Conservation (phyloP, 257 asterid species). For the Nemophila menziesii region DNA sequence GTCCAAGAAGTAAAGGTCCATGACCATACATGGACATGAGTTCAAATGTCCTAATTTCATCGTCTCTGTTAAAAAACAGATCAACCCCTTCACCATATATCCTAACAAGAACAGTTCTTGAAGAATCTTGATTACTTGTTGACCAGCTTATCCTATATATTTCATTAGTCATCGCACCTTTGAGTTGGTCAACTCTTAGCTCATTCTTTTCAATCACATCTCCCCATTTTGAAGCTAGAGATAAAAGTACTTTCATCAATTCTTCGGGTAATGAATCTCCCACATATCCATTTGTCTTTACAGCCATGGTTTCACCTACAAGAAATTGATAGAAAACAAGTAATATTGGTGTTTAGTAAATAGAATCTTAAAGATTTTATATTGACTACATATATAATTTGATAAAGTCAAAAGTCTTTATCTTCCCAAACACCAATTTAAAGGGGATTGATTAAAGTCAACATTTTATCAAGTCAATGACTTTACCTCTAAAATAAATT, state of each 20-base stretch:
- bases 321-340: too few species aligned
- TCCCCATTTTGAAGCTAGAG: constrained; percentile 57
- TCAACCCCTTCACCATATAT: constrained; percentile 83
- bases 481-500: too few species aligned
- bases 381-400: too few species aligned
- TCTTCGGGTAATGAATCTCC: constrained; percentile 54
- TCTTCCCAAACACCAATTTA: too few species aligned
- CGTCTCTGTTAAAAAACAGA: constrained; percentile 61
- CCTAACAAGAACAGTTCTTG: constrained; percentile 61
- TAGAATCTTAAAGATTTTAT: too few species aligned
- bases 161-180: constrained; percentile 86
- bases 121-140: constrained; percentile 16
- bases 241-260: constrained; percentile 30
- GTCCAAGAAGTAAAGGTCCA: constrained; percentile 76
- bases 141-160: constrained; percentile 71
- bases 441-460: too few species aligned
- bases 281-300: constrained; percentile 40
- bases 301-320: too few species aligned
- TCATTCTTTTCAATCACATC: constrained; percentile 33
- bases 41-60: constrained; percentile 63
- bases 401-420: too few species aligned
- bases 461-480: too few species aligned
- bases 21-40: constrained; percentile 46
- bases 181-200: constrained; percentile 45
- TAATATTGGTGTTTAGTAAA: too few species aligned